Percentiles rank a stretch among this genome's conserved stretches.
Conservation (phyloP, 768 basidiomycete genomes). For the Kwoniella heveanensis region DNA sequence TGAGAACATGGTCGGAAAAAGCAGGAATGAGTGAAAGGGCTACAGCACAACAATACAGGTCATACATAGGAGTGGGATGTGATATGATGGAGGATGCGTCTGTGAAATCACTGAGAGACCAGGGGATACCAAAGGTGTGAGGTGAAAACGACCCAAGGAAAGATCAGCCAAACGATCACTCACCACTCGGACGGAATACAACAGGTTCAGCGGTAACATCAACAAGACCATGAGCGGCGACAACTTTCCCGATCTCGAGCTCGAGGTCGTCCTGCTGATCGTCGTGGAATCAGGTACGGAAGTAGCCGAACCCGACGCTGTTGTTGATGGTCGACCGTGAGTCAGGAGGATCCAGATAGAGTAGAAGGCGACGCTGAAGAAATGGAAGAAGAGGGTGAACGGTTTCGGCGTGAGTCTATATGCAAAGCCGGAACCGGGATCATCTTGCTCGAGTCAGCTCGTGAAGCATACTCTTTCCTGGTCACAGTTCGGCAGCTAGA, state of each 20-base stretch:
- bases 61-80: too few relatives aligned
- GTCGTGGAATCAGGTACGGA: conserved; percentile 1
- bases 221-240: conserved; percentile 6
- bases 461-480: too few relatives aligned
- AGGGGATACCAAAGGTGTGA: too few relatives aligned
- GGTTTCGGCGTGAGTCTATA: conserved; percentile 78
- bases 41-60: too few relatives aligned
- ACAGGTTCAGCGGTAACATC: conserved; percentile 20
- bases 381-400: conserved; percentile 77
- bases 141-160: too few relatives aligned
- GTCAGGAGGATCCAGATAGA: conserved; percentile 88
- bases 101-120: too few relatives aligned
- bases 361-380: conserved; percentile 94
- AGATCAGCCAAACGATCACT: conserved; percentile 56
- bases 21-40: too few relatives aligned
- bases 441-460: background rate
- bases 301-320: background rate
- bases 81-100: too few relatives aligned
- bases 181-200: conserved; percentile 65
- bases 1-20: too few relatives aligned
- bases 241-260: background rate
- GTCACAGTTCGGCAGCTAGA: too few relatives aligned
- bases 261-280: conserved; percentile 57
- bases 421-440: background rate
- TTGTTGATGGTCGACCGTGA: conserved; percentile 58